phyloP scores from a whole-genome alignment of 495 filamentous ascomycete genomes.

The Annulohypoxylon stygium region DNA sequence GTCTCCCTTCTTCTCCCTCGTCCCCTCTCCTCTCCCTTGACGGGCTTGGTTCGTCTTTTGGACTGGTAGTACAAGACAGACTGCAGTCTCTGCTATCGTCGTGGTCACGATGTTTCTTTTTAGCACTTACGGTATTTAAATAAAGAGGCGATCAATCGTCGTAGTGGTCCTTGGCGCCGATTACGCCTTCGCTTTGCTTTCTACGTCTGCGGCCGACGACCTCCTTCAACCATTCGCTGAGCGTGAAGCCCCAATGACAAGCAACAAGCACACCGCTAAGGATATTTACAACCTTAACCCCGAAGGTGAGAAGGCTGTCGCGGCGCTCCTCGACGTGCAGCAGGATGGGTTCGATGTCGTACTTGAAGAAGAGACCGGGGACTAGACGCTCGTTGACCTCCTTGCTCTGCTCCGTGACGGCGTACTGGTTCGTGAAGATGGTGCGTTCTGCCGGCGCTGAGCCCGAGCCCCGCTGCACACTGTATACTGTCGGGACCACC shows the following conservation, averaged over 20 bases:
- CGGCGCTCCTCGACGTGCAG: constrained; percentile 87
- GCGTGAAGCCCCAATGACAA: constrained; percentile 70
- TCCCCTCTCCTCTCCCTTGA: not conserved
- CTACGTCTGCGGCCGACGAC: constrained; percentile 62
- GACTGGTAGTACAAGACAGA: constrained; percentile 22
- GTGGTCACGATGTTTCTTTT: not conserved
- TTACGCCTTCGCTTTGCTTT: constrained; percentile 69
- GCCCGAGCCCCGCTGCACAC: constrained; percentile 64
- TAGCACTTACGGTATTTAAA: not conserved
- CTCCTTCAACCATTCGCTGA: constrained; percentile 66
- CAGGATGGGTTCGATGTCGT: constrained; percentile 96
- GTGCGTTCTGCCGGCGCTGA: constrained; percentile 55
- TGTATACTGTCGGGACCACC: constrained; percentile 95
- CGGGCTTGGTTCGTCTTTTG: not conserved
- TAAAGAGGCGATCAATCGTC: constrained; percentile 39
- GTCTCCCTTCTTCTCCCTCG: not conserved
- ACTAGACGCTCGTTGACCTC: constrained; percentile 75
- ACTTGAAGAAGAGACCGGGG: constrained; percentile 98
- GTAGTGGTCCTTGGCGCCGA: constrained; percentile 57
- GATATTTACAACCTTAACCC: constrained; percentile 78
- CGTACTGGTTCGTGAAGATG: constrained; percentile 97
- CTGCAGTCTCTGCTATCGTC: not conserved
- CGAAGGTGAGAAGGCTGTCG: constrained; percentile 76
- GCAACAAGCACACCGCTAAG: constrained; percentile 71
- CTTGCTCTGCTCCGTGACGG: constrained; percentile 86